Evolutionary conservation across 371 early-diverging fungal species (phyloP).

Genomic region (Circinella umbellata): DNA sequence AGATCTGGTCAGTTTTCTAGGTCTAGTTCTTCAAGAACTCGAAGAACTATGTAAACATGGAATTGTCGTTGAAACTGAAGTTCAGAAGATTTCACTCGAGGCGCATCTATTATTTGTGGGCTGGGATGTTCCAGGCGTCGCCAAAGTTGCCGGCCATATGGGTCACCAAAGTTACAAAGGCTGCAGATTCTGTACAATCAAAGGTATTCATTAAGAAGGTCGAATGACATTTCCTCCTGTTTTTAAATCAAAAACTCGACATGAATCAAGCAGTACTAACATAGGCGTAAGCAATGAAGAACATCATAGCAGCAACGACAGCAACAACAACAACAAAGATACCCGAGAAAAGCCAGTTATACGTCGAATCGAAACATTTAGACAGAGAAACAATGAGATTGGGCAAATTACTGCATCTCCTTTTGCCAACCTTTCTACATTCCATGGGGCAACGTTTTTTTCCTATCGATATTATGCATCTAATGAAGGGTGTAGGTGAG

Average conservation of each 20-base stretch:
- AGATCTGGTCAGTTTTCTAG: too few relatives aligned
- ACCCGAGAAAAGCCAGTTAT: not conserved
- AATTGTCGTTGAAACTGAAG: too few relatives aligned
- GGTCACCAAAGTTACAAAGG: constrained; percentile 7
- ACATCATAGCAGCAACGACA: not conserved
- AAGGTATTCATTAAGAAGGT: not conserved
- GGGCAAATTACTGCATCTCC: not conserved
- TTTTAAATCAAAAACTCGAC: too few relatives aligned
- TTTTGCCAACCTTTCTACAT: not conserved
- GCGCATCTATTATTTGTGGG: constrained; percentile 8
- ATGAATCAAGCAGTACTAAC: too few relatives aligned
- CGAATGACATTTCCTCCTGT: constrained; percentile 5
- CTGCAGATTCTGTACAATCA: constrained; percentile 11
- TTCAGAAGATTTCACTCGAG: too few relatives aligned
- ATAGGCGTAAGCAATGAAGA: not conserved
- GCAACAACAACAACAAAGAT: not conserved
- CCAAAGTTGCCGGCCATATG: not conserved
- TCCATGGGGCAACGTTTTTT: not conserved
- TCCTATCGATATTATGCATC: constrained; percentile 9
- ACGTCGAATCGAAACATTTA: not conserved
- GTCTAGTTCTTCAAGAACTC: too few relatives aligned
- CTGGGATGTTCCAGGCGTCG: constrained; percentile 10
- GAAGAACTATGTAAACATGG: too few relatives aligned
- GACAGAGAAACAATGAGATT: not conserved
- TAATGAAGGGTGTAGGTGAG: not conserved